These are phyloP conservation scores for Warburgia ugandensis DNA, from an alignment of 164 flowering plant genomes.

Conservation along the genomic window DNA sequence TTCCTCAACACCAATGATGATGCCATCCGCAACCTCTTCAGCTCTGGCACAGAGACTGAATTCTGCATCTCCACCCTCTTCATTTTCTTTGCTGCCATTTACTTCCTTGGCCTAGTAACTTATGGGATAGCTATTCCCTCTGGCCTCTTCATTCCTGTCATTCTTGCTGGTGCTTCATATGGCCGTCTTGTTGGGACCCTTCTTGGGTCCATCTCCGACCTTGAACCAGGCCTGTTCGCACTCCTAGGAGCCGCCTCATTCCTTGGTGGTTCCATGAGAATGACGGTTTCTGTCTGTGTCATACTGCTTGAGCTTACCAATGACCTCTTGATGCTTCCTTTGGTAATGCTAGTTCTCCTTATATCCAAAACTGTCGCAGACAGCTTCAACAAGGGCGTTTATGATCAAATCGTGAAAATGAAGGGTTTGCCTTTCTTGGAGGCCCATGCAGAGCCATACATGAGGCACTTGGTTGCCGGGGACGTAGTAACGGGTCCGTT, in stretches of 20 bases:
- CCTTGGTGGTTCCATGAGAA: slow-evolving; percentile 95
- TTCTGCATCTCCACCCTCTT: slow-evolving; percentile 47
- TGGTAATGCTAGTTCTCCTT: slow-evolving; percentile 87
- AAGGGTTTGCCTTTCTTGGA: slow-evolving; percentile 91
- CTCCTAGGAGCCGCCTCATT: slow-evolving; percentile 94
- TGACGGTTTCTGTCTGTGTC: slow-evolving; percentile 93
- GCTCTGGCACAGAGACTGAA: slow-evolving; percentile 35
- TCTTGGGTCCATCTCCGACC: slow-evolving; percentile 39
- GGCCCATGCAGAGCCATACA: slow-evolving; percentile 89
- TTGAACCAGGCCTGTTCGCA: slow-evolving; percentile 74
- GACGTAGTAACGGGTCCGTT: slow-evolving; percentile 85
- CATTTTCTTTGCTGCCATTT: slow-evolving; percentile 52
- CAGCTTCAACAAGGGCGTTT: slow-evolving; percentile 76
- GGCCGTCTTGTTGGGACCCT: slow-evolving; percentile 72
- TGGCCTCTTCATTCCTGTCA: slow-evolving; percentile 94
- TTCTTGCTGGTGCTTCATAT: slow-evolving; percentile 86
- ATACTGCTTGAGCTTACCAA: slow-evolving; percentile 91
- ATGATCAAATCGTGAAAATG: slow-evolving; percentile 82
- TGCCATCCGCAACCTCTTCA: slow-evolving; percentile 76
- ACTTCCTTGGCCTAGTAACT: slow-evolving; percentile 70
- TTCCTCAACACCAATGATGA: slow-evolving; percentile 85
- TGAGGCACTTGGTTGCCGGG: slow-evolving; percentile 73
- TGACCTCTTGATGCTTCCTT: slow-evolving; percentile 75
- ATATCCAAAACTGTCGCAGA: slow-evolving; percentile 92
- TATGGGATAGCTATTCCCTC: slow-evolving; percentile 91